Evolutionary conservation across 2,329 filamentous ascomycete species (phyloP).

Genomic region (Aspergillus piperis): DNA sequence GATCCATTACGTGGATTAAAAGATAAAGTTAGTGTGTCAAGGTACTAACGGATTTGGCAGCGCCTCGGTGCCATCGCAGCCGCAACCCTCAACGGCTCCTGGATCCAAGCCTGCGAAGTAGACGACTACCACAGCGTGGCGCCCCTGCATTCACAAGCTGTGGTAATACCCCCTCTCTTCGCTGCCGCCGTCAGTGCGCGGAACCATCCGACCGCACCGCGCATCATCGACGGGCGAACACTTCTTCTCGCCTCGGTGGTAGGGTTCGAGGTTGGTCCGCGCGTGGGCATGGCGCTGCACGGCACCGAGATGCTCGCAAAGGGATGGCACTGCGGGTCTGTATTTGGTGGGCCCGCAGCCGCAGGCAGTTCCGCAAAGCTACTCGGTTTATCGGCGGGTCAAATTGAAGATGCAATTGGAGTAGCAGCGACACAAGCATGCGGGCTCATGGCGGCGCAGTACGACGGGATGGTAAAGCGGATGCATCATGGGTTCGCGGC

Average conservation of each 20-base stretch:
- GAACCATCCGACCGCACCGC: not conserved
- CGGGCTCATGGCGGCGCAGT: slow-evolving; percentile 47
- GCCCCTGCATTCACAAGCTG: slow-evolving; percentile 42
- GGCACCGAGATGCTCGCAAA: slow-evolving; percentile 41
- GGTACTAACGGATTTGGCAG: not conserved
- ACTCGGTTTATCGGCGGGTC: slow-evolving; percentile 29
- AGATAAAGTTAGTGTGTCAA: too few relatives aligned
- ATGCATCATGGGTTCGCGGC: slow-evolving; percentile 52
- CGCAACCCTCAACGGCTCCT: slow-evolving; percentile 46
- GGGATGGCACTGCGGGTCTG: slow-evolving; percentile 46
- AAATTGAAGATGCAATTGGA: slow-evolving; percentile 41
- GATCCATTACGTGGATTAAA: too few relatives aligned
- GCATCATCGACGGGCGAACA: slow-evolving; percentile 25
- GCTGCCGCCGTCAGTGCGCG: slow-evolving; percentile 28
- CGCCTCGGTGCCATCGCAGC: slow-evolving; percentile 39
- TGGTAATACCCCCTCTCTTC: slow-evolving; percentile 45
- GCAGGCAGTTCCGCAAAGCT: slow-evolving; percentile 36
- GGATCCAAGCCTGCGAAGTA: slow-evolving; percentile 49
- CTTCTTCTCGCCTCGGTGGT: slow-evolving; percentile 41
- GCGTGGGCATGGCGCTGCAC: slow-evolving; percentile 41
- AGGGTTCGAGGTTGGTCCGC: slow-evolving; percentile 46
- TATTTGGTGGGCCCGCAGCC: slow-evolving; percentile 42
- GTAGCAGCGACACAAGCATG: slow-evolving; percentile 46
- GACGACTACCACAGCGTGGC: slow-evolving; percentile 48
- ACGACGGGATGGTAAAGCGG: slow-evolving; percentile 47